These are phyloP conservation scores for Corymbia calophylla DNA, from an alignment of 441 rosid genomes.

Conservation along the genomic window DNA sequence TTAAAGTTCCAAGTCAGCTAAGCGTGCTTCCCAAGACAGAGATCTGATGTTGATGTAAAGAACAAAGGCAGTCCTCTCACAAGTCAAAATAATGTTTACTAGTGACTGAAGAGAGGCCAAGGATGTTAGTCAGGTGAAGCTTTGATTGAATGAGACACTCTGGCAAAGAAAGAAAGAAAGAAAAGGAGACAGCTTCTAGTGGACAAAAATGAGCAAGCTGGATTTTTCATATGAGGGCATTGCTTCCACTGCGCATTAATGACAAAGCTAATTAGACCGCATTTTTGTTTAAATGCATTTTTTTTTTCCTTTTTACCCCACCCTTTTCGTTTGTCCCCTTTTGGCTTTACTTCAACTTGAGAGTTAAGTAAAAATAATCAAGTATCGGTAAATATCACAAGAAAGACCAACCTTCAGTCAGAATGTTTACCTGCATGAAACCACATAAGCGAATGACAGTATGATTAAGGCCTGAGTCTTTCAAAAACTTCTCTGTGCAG, in stretches of 20 bases:
- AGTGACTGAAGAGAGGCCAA: not conserved
- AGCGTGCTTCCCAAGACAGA: not conserved
- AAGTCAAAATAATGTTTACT: not conserved
- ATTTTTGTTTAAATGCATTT: not conserved
- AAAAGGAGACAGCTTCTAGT: not conserved
- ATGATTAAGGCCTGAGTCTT: constrained; percentile 72
- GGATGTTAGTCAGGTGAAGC: not conserved
- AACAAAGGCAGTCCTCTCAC: not conserved
- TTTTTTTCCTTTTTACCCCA: not conserved
- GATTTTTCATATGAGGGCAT: not conserved
- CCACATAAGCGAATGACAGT: constrained; percentile 71
- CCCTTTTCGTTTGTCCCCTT: not conserved
- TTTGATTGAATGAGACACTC: not conserved
- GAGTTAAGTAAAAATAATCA: not conserved
- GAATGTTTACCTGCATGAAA: constrained; percentile 79
- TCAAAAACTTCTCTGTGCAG: constrained; percentile 85
- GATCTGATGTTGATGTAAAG: not conserved
- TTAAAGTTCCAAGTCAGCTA: not conserved
- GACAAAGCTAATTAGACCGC: not conserved
- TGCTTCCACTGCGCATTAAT: not conserved
- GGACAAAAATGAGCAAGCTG: not conserved
- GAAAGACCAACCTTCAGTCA: not conserved
- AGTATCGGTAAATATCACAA: not conserved
- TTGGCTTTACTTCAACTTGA: not conserved
- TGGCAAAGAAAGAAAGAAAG: not conserved